These are phyloP conservation scores for Neurospora tetrasperma DNA, from an alignment of 495 filamentous ascomycete genomes.

Conservation along the genomic window DNA sequence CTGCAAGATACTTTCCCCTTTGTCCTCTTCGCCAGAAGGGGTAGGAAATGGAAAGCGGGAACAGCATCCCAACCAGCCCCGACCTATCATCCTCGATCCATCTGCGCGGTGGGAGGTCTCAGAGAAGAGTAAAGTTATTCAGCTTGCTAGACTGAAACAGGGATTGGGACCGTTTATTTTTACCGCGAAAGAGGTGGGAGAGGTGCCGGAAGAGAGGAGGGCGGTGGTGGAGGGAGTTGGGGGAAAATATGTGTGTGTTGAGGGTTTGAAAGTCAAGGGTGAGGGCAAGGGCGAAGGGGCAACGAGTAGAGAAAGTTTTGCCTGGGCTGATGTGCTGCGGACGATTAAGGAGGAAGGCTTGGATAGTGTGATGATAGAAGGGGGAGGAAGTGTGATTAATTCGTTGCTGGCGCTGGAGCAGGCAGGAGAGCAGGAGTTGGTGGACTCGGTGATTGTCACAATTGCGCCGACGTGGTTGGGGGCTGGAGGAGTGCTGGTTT, in stretches of 20 bases:
- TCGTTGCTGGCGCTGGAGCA: conserved; percentile 49
- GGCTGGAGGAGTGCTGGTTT: conserved; percentile 62
- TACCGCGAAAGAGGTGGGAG: conserved; percentile 20
- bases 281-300: conserved; percentile 7
- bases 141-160: conserved; percentile 50
- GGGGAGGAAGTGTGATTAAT: conserved; percentile 69
- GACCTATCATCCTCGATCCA: conserved; percentile 73
- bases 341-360: conserved; percentile 50
- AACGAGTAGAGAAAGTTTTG: conserved; percentile 11
- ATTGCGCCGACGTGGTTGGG: conserved; percentile 80
- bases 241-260: conserved; percentile 27
- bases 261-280: background rate
- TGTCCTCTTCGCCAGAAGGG: conserved; percentile 22
- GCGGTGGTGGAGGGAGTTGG: conserved; percentile 25
- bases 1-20: conserved; percentile 35
- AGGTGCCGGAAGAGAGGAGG: conserved; percentile 14
- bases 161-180: conserved; percentile 68
- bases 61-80: conserved; percentile 43
- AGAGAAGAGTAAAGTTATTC: conserved; percentile 49
- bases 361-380: conserved; percentile 80
- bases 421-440: conserved; percentile 40
- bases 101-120: conserved; percentile 54
- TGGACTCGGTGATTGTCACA: conserved; percentile 70
- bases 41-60: background rate
- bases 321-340: conserved; percentile 54